Conservation (phyloP, 2,329 filamentous ascomycete genomes). For the Penicillium sp. region DNA sequence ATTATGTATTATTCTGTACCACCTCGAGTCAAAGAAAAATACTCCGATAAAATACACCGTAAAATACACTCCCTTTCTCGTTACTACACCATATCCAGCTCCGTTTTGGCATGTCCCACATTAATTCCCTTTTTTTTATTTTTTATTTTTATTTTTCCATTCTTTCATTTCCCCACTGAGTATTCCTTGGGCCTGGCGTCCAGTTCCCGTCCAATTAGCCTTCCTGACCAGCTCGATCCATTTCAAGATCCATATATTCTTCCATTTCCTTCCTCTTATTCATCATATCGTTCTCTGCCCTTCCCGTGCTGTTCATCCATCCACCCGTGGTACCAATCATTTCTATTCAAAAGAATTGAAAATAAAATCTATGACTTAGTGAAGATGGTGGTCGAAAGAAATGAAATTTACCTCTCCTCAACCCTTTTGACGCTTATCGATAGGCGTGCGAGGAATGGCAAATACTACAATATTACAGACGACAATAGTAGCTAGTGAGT, state of each 20-base stretch:
- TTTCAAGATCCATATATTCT: not conserved
- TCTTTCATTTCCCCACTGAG: not conserved
- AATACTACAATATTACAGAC: not conserved
- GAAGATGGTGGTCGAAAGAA: slow-evolving; percentile 2
- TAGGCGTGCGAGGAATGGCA: not conserved
- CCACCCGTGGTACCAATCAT: slow-evolving; percentile 29
- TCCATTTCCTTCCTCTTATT: not conserved
- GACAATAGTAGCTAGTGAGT: no score
- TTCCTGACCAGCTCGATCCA: not conserved
- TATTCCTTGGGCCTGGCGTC: not conserved
- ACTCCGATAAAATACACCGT: not conserved
- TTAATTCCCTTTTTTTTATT: not conserved
- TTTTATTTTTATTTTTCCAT: not conserved
- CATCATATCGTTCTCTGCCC: not conserved
- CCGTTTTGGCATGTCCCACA: not conserved
- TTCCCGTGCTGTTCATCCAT: slow-evolving; percentile 9
- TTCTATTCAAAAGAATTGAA: slow-evolving; percentile 9
- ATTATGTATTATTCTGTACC: not conserved
- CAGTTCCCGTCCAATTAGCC: not conserved
- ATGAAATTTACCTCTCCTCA: not conserved
- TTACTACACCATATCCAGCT: not conserved
- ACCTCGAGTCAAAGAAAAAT: not conserved
- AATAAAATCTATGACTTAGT: not conserved
- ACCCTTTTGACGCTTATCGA: not conserved
- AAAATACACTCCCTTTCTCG: not conserved